Evolutionary conservation across 192 early-diverging fungal species (phyloP), one percentile per base, ranked within the genome.

Genomic region (Backusella westeae): DNA sequence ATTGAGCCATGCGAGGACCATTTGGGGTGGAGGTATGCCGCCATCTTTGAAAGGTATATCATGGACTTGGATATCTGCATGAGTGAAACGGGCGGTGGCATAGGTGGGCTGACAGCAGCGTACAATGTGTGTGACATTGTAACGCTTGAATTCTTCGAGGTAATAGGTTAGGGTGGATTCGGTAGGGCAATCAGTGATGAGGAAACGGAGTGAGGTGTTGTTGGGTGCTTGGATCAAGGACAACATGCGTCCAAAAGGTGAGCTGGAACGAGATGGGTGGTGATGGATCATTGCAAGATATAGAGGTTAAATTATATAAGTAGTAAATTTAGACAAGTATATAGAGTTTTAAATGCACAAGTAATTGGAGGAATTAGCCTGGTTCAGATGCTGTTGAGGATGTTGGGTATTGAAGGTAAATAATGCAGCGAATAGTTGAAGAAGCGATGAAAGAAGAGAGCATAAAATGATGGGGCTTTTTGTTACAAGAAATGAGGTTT

Each of bases 181-280:
- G 12, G 94, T 95, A 6, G 96, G 96, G 71, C 96, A 97, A 79
- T 98, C 96, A 76, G 96, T 90, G 79, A 98, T 95, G 56, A 98
- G 85, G 77, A 98, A 98, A 14, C 92, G 90, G 71, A 95, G 83
- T 65, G 85, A 82, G 26, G 74, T 76, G 80, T 80, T 77, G 23
- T 29, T 29, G 14, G 84, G 86, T 23, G 85, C 82, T 74, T 92
- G 86, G 72, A 94, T 89, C 32, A 89, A 67, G 3, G 90, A 91
- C 46, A 94, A 78, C 68, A 87, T 89, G 66, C 91, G 88, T 21
- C 90, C 81, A 63, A 63, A 23, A 44, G 86, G 85, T 1, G 85
- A 82, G 21, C 75, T n/a, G 26, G 71, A 21, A 6, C 53, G 53
- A 63, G 52, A 38, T 63, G 21, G 56, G 8, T 44, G 15, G 15